Evolutionary conservation across 2,329 filamentous ascomycete genomes (phyloP).

Genomic region (Endothia cerciana): DNA sequence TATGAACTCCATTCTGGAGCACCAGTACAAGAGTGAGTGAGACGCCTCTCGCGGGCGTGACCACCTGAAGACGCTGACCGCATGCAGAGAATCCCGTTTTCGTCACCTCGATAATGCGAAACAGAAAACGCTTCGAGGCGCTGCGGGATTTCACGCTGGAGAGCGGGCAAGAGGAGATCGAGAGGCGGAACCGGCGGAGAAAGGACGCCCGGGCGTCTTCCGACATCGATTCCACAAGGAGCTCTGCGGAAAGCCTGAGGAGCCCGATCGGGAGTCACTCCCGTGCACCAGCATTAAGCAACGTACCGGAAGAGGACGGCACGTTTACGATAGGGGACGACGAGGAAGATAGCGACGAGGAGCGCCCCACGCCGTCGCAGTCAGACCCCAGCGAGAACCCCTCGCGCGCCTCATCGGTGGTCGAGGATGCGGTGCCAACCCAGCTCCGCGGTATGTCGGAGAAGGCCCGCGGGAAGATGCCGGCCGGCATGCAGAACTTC

Average conservation of each 20-base stretch:
- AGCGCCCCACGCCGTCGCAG: conserved; percentile 60
- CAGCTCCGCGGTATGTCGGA: conserved; percentile 94
- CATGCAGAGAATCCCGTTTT: conserved; percentile 76
- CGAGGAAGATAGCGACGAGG: conserved; percentile 61
- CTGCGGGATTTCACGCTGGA: conserved; percentile 88
- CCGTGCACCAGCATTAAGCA: conserved; percentile 60
- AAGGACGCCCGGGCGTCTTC: conserved; percentile 63
- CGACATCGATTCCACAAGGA: conserved; percentile 56
- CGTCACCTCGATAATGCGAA: conserved; percentile 77
- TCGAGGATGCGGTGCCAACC: conserved; percentile 78
- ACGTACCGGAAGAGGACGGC: conserved; percentile 76
- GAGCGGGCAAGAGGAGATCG: conserved; percentile 88
- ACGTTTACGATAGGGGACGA: conserved; percentile 91
- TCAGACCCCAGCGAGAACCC: conserved; percentile 67
- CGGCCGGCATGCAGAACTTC: conserved; percentile 78
- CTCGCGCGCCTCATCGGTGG: conserved; percentile 69
- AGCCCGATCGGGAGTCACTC: conserved; percentile 62
- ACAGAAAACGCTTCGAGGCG: conserved; percentile 81
- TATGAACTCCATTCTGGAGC: conserved; percentile 86
- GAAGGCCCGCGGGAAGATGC: conserved; percentile 95
- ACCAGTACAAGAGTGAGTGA: conserved; percentile 75
- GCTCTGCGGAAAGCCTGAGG: conserved; percentile 69
- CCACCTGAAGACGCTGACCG: conserved; percentile 34
- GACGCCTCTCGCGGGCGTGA: not conserved
- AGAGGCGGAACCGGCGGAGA: conserved; percentile 71